Evolutionary conservation across 2,329 filamentous ascomycete genomes (phyloP).

Genomic region (Polytolypa hystricis): DNA sequence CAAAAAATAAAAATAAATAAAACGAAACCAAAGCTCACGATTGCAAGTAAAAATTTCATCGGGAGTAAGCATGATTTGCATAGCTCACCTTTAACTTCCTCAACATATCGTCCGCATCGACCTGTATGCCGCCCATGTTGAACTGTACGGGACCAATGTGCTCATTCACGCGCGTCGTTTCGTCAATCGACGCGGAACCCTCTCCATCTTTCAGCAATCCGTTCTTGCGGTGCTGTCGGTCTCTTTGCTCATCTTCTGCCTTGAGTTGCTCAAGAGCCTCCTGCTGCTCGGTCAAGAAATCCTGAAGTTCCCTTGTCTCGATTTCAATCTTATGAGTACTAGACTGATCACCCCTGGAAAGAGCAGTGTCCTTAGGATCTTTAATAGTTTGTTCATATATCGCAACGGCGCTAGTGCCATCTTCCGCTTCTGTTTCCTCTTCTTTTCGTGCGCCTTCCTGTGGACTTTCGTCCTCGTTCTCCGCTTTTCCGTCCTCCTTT

Average conservation of each 20-base stretch:
- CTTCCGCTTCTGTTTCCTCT: constrained; percentile 13
- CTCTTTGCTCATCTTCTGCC: constrained; percentile 41
- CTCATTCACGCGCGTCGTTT: constrained; percentile 47
- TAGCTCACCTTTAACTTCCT: constrained; percentile 64
- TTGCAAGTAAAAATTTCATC: too few relatives aligned
- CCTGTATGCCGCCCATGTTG: constrained; percentile 95
- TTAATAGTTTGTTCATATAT: constrained; percentile 71
- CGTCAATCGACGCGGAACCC: constrained; percentile 25
- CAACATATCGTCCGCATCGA: constrained; percentile 88
- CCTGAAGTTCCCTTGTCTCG: constrained; percentile 62
- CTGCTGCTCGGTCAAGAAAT: constrained; percentile 64
- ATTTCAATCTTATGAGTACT: constrained; percentile 42
- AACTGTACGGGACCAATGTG: constrained; percentile 94
- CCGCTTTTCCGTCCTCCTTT: constrained; percentile 7
- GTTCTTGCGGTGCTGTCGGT: constrained; percentile 23
- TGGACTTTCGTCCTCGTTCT: constrained; percentile 17
- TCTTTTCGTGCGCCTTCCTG: constrained; percentile 4
- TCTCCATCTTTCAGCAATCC: constrained; percentile 22
- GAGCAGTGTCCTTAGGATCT: constrained; percentile 56
- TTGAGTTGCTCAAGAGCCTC: constrained; percentile 59
- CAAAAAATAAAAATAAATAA: not conserved
- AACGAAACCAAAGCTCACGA: not conserved
- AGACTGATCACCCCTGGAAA: constrained; percentile 39
- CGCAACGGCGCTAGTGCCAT: constrained; percentile 51
- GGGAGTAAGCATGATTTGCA: too few relatives aligned